These are phyloP conservation scores for Candida ovalis DNA, from an alignment of 805 yeast genomes.

Conservation along the genomic window DNA sequence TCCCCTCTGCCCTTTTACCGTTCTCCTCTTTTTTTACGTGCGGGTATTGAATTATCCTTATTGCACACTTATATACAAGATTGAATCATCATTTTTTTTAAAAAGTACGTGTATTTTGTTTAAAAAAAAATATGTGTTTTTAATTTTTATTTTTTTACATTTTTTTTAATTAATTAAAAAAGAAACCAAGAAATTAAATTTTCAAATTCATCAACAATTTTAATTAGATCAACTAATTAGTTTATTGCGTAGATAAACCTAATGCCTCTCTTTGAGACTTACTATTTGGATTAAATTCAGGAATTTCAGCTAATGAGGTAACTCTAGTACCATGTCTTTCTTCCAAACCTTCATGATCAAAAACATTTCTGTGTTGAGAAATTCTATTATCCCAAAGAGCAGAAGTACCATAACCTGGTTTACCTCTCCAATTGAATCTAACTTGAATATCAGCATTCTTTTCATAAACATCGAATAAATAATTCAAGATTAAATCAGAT, in stretches of 20 bases:
- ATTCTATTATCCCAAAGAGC: conserved; percentile 49
- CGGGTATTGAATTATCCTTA: too few relatives aligned
- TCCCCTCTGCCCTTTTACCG: too few relatives aligned
- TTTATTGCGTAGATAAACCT: conserved; percentile 25
- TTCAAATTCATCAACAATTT: too few relatives aligned
- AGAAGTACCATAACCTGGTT: conserved; percentile 36
- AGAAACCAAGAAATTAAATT: too few relatives aligned
- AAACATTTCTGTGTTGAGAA: conserved; percentile 40
- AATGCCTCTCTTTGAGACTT: conserved; percentile 52
- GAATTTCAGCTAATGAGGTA: conserved; percentile 51
- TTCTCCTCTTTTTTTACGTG: too few relatives aligned
- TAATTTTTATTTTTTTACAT: too few relatives aligned
- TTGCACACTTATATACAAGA: too few relatives aligned
- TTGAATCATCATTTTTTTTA: too few relatives aligned
- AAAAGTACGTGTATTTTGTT: too few relatives aligned
- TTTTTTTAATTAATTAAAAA: too few relatives aligned
- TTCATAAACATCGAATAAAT: conserved; percentile 41
- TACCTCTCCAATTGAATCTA: conserved; percentile 43
- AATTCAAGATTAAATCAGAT: conserved; percentile 41
- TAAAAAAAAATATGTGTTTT: too few relatives aligned
- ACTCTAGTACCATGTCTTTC: conserved; percentile 53
- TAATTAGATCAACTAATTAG: background rate
- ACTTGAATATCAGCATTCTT: conserved; percentile 51
- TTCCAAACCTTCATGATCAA: conserved; percentile 39
- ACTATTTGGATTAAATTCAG: conserved; percentile 46